Conservation (phyloP, 257 asterid genomes). For the Lantana camara region DNA sequence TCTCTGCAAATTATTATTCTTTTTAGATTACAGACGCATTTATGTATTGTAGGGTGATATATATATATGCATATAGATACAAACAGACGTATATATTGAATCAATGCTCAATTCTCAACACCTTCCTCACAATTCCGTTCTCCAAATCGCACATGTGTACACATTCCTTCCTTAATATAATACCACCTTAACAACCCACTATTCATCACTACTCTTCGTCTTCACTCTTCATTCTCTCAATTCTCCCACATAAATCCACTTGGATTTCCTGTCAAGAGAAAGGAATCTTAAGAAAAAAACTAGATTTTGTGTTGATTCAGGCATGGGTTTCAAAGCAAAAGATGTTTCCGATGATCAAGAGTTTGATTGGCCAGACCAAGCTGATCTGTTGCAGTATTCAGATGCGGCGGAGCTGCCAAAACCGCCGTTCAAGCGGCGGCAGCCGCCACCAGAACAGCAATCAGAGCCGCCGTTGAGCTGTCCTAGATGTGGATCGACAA, state of each 20-base stretch:
- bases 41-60: constrained; percentile 9
- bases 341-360: constrained; percentile 26
- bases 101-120: constrained; percentile 35
- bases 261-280: background rate
- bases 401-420: constrained; percentile 27
- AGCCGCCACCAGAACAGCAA: constrained; percentile 16
- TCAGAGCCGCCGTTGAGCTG: constrained; percentile 24
- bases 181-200: constrained; percentile 25
- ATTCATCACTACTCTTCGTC: constrained; percentile 13
- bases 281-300: background rate
- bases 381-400: constrained; percentile 20
- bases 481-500: constrained; percentile 35
- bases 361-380: constrained; percentile 22
- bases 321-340: constrained; percentile 40
- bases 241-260: constrained; percentile 7
- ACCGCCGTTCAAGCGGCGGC: constrained; percentile 19
- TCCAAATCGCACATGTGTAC: constrained; percentile 12
- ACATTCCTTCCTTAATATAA: constrained; percentile 10
- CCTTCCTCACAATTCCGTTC: constrained; percentile 35
- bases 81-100: background rate
- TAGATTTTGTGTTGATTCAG: background rate
- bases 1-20: constrained; percentile 24
- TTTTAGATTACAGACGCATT: constrained; percentile 35
- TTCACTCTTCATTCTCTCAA: constrained; percentile 8
- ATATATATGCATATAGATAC: background rate